Evolutionary conservation across 176 grass and related monocot species (phyloP).

Genomic region (Triticum dicoccoides): DNA sequence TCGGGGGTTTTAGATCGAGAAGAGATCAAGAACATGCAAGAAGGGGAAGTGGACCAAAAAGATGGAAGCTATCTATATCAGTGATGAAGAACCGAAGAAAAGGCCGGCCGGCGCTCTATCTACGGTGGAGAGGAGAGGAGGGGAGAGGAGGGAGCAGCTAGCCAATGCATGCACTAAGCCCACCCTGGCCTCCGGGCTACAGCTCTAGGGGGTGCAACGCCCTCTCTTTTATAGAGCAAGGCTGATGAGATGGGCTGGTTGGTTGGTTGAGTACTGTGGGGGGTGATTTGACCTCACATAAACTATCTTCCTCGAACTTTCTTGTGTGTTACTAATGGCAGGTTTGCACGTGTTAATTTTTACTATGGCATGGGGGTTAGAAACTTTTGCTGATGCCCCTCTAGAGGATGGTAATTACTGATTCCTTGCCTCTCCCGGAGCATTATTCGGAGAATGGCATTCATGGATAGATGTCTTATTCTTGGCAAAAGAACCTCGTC

Average conservation of each 20-base stretch:
- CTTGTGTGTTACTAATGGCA: conserved; percentile 10
- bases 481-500: neutral
- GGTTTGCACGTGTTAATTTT: conserved; percentile 21
- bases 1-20: conserved; percentile 20
- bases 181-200: conserved; percentile 46
- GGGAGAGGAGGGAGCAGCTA: conserved; percentile 17
- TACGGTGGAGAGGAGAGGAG: conserved; percentile 13
- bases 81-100: conserved; percentile 32
- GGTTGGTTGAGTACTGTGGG: neutral
- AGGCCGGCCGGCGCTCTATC: neutral
- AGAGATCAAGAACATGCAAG: neutral
- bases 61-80: conserved; percentile 25
- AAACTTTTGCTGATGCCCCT: conserved; percentile 18
- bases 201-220: neutral
- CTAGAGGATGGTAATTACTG: conserved; percentile 19
- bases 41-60: neutral
- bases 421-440: conserved; percentile 18
- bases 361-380: neutral
- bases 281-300: conserved; percentile 32
- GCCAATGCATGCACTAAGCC: conserved; percentile 40
- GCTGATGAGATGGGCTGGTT: conserved; percentile 14
- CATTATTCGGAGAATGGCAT: conserved; percentile 27
- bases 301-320: conserved; percentile 19
- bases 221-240: conserved; percentile 41
- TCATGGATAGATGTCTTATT: neutral